These are phyloP conservation scores for Apiospora pterosperma DNA, from an alignment of 2,329 filamentous ascomycete genomes.

Conservation along the genomic window DNA sequence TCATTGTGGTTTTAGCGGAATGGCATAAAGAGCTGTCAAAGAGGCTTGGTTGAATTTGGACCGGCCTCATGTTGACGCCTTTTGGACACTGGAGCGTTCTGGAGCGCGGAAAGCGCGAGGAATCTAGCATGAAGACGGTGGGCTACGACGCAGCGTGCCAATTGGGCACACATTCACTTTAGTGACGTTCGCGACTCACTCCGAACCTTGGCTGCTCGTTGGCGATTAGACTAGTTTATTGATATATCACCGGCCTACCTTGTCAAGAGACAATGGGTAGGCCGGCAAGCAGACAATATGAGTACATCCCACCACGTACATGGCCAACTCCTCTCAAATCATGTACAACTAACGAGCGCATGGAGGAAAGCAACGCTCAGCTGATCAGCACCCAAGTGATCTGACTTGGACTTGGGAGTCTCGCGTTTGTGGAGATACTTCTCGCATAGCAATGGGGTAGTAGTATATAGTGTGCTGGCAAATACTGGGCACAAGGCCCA, in stretches of 20 bases:
- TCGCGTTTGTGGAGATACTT: neutral
- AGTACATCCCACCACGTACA: no score
- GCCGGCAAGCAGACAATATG: neutral
- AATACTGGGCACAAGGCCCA: neutral
- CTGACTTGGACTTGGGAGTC: neutral
- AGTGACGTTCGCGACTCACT: neutral
- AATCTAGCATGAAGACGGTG: neutral
- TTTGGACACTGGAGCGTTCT: neutral
- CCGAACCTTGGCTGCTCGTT: neutral
- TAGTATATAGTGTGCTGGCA: neutral
- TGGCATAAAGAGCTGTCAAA: conserved; percentile 19
- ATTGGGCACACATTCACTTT: neutral
- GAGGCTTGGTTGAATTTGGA: neutral
- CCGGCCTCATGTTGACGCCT: neutral
- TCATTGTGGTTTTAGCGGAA: conserved; percentile 29
- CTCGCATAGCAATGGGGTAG: neutral
- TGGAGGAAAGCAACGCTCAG: neutral
- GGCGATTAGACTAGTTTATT: conserved; percentile 1
- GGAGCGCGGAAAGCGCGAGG: neutral
- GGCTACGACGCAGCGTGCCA: neutral
- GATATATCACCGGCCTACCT: neutral
- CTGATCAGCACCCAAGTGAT: neutral
- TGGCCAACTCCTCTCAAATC: neutral
- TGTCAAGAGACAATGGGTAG: neutral
- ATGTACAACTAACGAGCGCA: neutral